phyloP scores from a whole-genome alignment of 257 asterid genomes.

The Haberlea rhodopensis region DNA sequence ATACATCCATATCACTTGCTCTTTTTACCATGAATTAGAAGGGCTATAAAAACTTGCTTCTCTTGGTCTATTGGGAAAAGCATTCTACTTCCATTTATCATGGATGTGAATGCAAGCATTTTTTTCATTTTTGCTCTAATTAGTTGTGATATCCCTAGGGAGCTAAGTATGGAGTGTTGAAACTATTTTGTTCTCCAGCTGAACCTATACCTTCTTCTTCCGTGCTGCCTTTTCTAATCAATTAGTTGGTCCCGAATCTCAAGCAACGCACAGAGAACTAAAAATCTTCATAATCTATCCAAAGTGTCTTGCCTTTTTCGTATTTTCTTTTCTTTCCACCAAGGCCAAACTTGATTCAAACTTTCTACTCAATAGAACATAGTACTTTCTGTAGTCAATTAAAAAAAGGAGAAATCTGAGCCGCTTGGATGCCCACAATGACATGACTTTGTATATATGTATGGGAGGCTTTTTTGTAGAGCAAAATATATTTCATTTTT shows the following conservation, averaged over 20 bases:
- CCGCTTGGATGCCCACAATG: background rate
- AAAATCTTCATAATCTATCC: background rate
- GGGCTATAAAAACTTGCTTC: background rate
- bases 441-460: background rate
- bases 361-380: background rate
- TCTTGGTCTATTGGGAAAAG: background rate
- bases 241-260: background rate
- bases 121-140: background rate
- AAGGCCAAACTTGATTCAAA: background rate
- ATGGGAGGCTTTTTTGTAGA: background rate
- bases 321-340: background rate
- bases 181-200: conserved; percentile 5
- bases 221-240: background rate
- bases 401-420: background rate
- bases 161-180: too few species aligned
- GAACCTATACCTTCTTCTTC: background rate
- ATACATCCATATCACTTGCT: conserved; percentile 4
- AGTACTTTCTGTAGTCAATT: background rate
- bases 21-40: conserved; percentile 9
- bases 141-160: background rate
- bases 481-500: background rate
- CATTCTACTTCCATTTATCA: background rate
- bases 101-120: background rate
- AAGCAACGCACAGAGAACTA: background rate
- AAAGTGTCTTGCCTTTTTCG: background rate